Evolutionary conservation across 2,329 filamentous ascomycete species (phyloP).

Genomic region (Sclerotinia borealis): DNA sequence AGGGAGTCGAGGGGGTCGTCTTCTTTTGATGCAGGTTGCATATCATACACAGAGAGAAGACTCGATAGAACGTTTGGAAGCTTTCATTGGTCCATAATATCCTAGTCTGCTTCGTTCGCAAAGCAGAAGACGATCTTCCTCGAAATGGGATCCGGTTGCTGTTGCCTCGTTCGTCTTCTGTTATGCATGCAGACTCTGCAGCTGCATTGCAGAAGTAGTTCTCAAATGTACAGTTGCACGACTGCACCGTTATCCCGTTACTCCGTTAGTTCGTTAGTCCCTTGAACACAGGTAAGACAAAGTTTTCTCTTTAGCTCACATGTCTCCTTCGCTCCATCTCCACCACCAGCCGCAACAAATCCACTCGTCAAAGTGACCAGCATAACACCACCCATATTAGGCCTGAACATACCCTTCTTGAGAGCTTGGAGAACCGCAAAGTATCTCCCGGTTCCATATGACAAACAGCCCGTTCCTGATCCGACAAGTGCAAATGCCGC

Average conservation of each 20-base stretch:
- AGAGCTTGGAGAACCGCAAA: conserved; percentile 38
- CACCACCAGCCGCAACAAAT: conserved; percentile 19
- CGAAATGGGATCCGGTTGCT: background rate
- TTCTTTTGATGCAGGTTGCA: background rate
- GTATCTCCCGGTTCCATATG: conserved; percentile 43
- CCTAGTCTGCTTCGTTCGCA: background rate
- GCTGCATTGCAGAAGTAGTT: background rate
- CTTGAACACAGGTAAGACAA: background rate
- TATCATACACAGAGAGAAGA: background rate
- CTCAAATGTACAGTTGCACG: background rate
- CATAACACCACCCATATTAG: background rate
- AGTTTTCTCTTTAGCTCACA: background rate
- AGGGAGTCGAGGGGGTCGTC: background rate
- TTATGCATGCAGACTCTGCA: background rate
- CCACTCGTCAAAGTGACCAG: conserved; percentile 4
- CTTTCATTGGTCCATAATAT: background rate
- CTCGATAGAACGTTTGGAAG: background rate
- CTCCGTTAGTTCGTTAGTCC: background rate
- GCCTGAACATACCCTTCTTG: background rate
- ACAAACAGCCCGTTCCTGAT: conserved; percentile 40
- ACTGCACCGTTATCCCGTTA: too few relatives aligned
- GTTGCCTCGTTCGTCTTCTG: background rate
- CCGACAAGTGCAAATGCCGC: conserved; percentile 35
- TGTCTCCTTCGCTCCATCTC: conserved; percentile 12
- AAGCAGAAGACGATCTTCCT: background rate